These are phyloP conservation scores for Kurtzmaniella quercitrusa DNA, from an alignment of 1,139 yeast species.

Conservation along the genomic window DNA sequence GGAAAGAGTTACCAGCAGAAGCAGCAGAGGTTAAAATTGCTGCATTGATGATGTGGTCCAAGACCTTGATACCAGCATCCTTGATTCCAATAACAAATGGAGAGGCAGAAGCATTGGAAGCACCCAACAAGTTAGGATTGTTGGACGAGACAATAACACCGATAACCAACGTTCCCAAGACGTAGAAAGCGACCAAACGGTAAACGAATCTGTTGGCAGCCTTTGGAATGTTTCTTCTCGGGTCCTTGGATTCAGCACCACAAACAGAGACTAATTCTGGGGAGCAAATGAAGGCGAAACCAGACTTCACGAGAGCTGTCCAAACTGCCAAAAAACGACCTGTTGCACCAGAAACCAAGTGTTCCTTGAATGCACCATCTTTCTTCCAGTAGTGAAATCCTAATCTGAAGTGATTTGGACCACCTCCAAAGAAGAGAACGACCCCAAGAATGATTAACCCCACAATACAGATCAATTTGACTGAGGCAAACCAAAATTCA, in stretches of 20 bases:
- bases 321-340: conserved; percentile 46
- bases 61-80: conserved; percentile 56
- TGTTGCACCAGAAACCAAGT: conserved; percentile 49
- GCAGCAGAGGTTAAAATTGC: conserved; percentile 64
- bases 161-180: conserved; percentile 42
- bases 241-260: conserved; percentile 41
- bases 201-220: conserved; percentile 45
- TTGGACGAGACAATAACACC: conserved; percentile 41
- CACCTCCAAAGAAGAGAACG: conserved; percentile 47
- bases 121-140: conserved; percentile 31
- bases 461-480: conserved; percentile 39
- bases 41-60: conserved; percentile 67
- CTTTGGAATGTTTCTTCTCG: conserved; percentile 43
- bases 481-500: conserved; percentile 62
- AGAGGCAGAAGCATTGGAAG: conserved; percentile 43
- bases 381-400: conserved; percentile 64
- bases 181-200: conserved; percentile 46
- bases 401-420: conserved; percentile 55
- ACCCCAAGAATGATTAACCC: conserved; percentile 41
- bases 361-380: conserved; percentile 50
- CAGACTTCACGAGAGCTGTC: conserved; percentile 38
- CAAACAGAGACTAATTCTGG: conserved; percentile 39
- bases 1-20: conserved; percentile 70
- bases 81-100: conserved; percentile 49
- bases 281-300: conserved; percentile 37